phyloP scores from a whole-genome alignment of 257 asterid species.

The Gentiana straminea region DNA sequence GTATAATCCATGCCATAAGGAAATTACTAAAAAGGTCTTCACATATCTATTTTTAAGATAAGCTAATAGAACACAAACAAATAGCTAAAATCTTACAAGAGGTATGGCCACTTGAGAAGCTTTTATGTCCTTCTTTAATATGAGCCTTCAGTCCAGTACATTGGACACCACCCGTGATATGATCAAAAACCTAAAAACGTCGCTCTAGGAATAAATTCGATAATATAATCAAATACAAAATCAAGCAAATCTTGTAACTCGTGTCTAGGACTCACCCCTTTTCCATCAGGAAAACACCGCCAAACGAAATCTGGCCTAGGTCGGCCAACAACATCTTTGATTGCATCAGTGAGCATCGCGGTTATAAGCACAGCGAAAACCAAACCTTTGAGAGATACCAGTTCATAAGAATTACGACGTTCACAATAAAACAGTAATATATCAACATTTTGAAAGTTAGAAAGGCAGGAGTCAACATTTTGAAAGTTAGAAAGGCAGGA shows the following conservation, averaged over 20 bases:
- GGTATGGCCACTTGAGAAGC: slow-evolving; percentile 95
- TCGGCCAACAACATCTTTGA: slow-evolving; percentile 96
- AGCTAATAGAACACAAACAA: too few species aligned
- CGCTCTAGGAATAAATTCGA: too few species aligned
- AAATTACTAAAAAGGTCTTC: too few species aligned
- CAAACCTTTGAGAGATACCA: too few species aligned
- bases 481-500: too few species aligned
- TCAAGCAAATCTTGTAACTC: background rate
- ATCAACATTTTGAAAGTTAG: too few species aligned
- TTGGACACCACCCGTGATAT: slow-evolving; percentile 61
- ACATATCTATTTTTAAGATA: too few species aligned
- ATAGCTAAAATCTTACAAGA: slow-evolving; percentile 58
- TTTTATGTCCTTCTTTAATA: slow-evolving; percentile 91
- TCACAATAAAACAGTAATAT: too few species aligned
- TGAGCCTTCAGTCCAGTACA: slow-evolving; percentile 66
- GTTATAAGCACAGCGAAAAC: slow-evolving; percentile 72
- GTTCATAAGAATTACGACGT: too few species aligned
- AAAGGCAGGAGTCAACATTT: too few species aligned
- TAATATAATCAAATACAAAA: background rate
- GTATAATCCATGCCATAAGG: too few species aligned
- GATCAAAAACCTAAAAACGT: too few species aligned
- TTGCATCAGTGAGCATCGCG: slow-evolving; percentile 80
- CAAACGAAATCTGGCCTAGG: slow-evolving; percentile 98
- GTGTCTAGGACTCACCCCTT: slow-evolving; percentile 28
- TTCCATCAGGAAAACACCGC: slow-evolving; percentile 98